Percentiles rank a stretch among this genome's conserved stretches.
Evolutionary conservation across 805 yeast genomes (phyloP).

Genomic region (Myxozyma udenii): DNA sequence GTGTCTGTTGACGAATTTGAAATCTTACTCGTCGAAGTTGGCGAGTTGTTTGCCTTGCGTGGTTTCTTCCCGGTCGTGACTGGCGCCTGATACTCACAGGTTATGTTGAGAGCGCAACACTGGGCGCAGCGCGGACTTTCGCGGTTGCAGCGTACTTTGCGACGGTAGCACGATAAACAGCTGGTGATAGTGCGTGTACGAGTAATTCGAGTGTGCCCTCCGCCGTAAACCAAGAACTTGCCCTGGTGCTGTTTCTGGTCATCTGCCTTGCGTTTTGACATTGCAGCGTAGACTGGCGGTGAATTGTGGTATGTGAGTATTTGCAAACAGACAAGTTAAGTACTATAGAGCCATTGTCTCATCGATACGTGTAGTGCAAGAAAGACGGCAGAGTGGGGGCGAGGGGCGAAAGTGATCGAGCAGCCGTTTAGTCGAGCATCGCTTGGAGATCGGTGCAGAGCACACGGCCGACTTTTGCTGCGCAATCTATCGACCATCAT

Average conservation of each 20-base stretch:
- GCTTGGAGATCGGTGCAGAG: too few relatives aligned
- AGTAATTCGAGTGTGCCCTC: constrained; percentile 12
- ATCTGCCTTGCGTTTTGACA: constrained; percentile 4
- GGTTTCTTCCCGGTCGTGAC: neutral
- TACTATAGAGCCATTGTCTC: too few relatives aligned
- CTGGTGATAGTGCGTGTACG: constrained; percentile 20
- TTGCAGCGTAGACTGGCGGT: neutral
- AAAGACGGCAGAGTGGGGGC: too few relatives aligned
- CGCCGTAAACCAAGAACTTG: constrained; percentile 15
- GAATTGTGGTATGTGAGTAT: neutral
- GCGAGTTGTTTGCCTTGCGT: neutral
- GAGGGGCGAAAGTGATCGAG: too few relatives aligned
- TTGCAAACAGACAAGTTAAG: neutral
- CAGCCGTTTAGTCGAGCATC: too few relatives aligned
- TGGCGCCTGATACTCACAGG: constrained; percentile 12
- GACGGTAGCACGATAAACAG: constrained; percentile 21
- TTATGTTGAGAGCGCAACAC: constrained; percentile 15
- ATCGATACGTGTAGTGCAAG: too few relatives aligned
- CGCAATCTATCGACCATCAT: too few relatives aligned
- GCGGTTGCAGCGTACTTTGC: constrained; percentile 24
- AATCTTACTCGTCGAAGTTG: neutral
- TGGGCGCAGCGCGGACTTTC: constrained; percentile 15
- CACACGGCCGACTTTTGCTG: too few relatives aligned
- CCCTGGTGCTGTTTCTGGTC: constrained; percentile 7
- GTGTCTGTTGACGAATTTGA: neutral